Evolutionary conservation across 495 filamentous ascomycete genomes (phyloP).

Genomic region (Xylaria cubensis): DNA sequence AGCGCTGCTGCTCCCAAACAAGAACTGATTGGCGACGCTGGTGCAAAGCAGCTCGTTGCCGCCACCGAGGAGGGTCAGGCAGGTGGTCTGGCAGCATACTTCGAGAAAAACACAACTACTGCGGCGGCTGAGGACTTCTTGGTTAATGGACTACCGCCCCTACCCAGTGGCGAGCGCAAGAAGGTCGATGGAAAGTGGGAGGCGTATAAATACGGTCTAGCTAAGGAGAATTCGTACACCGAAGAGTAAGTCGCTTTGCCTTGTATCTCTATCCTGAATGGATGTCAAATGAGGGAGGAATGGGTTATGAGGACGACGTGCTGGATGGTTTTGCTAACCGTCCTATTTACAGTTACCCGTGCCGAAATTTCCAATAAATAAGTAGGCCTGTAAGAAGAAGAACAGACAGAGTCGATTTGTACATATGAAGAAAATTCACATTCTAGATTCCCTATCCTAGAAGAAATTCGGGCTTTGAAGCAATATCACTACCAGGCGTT

Average conservation of each 20-base stretch:
- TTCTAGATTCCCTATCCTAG: conserved; percentile 33
- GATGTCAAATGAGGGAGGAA: background rate
- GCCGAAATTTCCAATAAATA: conserved; percentile 55
- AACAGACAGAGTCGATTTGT: conserved; percentile 25
- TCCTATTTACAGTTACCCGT: conserved; percentile 49
- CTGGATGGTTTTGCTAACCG: conserved; percentile 1
- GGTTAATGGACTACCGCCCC: conserved; percentile 78
- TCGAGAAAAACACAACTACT: conserved; percentile 70
- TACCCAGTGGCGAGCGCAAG: conserved; percentile 70
- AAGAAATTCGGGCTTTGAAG: conserved; percentile 17
- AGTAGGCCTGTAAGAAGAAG: conserved; percentile 27
- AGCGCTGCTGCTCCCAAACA: conserved; percentile 81
- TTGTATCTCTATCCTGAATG: background rate
- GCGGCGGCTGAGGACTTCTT: conserved; percentile 68
- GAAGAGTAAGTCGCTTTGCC: conserved; percentile 56
- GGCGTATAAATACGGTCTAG: conserved; percentile 61
- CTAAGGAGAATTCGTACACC: conserved; percentile 62
- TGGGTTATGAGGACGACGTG: background rate
- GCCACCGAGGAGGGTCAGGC: conserved; percentile 78
- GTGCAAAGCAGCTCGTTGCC: conserved; percentile 78
- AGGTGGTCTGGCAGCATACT: conserved; percentile 71
- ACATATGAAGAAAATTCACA: conserved; percentile 32
- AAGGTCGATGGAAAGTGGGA: conserved; percentile 52
- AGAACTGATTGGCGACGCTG: conserved; percentile 83
- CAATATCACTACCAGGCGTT: conserved; percentile 10